Percentiles rank a stretch among this genome's conserved stretches.
phyloP scores from a whole-genome alignment of 176 grass and related monocot species.

The Hordeum vulgare region MorexV3_pseudomolecules_assembly NC_058522.1:274689141-274689640 shows the following conservation, averaged over 20 bases:
- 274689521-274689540: slow-evolving; percentile 65
- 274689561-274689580: slow-evolving; percentile 24
- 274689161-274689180: slow-evolving; percentile 58
- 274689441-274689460: not conserved
- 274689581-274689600: slow-evolving; percentile 59
- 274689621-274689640: slow-evolving; percentile 68
- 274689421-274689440: not conserved
- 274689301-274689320: slow-evolving; percentile 63
- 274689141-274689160: slow-evolving; percentile 64
- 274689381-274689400: slow-evolving; percentile 38
- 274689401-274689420: slow-evolving; percentile 39
- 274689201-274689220: slow-evolving; percentile 79
- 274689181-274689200: slow-evolving; percentile 27
- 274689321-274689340: slow-evolving; percentile 43
- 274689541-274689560: slow-evolving; percentile 45
- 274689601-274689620: slow-evolving; percentile 80
- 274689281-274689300: slow-evolving; percentile 71
- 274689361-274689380: slow-evolving; percentile 86
- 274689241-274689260: not conserved
- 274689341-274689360: slow-evolving; percentile 35
- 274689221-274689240: slow-evolving; percentile 31
- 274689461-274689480: too few species aligned
- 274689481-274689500: slow-evolving; percentile 28
- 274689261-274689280: slow-evolving; percentile 35
- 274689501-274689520: slow-evolving; percentile 52